Conservation (phyloP, 2,329 filamentous ascomycete species). For the Cadophora malorum region DNA sequence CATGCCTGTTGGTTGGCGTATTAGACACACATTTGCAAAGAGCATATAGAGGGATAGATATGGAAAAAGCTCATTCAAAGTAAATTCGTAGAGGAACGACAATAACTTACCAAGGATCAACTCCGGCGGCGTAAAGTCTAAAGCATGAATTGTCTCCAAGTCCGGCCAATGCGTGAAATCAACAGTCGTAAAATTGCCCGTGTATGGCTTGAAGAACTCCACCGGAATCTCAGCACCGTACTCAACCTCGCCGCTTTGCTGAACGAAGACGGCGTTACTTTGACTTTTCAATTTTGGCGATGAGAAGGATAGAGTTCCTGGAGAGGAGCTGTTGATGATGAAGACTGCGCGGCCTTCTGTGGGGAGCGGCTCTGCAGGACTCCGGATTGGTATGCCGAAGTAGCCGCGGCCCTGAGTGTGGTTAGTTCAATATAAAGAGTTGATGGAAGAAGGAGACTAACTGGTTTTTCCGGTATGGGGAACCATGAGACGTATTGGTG, state of each 20-base stretch:
- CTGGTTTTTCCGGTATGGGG: conserved; percentile 1
- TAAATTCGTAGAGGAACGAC: not conserved
- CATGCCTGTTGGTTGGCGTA: not conserved
- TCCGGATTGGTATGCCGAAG: conserved; percentile 13
- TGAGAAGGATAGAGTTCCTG: conserved; percentile 11
- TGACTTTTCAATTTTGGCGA: not conserved
- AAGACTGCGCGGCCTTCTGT: conserved; percentile 17
- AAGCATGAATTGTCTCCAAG: conserved; percentile 14
- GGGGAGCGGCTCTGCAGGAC: conserved; percentile 9
- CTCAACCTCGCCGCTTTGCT: conserved; percentile 11
- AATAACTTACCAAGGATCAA: conserved; percentile 11
- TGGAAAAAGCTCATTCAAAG: too few species aligned
- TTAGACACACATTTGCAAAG: not conserved
- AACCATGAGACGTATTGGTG: conserved; percentile 18
- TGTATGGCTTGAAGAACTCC: conserved; percentile 11
- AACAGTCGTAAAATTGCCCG: conserved; percentile 18
- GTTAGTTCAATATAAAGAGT: not conserved
- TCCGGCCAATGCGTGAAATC: conserved; percentile 21
- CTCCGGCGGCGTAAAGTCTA: conserved; percentile 11
- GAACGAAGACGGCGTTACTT: not conserved
- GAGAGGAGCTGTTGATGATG: conserved; percentile 11
- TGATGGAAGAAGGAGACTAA: not conserved
- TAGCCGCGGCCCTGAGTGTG: conserved; percentile 7
- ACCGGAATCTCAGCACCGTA: not conserved
- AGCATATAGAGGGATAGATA: not conserved